A percentile compares a stretch with the other conserved stretches of the same genome.
Conservation (phyloP, 352 stramenopile genomes). For the Globisporangium cystogenes region DNA sequence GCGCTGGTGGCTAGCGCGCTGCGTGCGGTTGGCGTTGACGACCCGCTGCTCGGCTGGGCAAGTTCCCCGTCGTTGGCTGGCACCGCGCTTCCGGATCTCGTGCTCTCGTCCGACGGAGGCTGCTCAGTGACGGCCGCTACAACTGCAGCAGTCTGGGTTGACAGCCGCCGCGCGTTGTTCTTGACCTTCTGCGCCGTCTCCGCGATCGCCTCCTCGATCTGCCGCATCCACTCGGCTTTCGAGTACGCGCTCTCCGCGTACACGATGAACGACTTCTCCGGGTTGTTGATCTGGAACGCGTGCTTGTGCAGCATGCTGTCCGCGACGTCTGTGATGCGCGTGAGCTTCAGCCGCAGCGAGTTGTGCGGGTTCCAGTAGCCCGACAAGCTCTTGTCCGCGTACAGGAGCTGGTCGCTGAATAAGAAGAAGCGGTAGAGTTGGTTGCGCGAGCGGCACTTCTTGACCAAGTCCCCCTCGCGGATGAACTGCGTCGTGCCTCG, state of each 20-base stretch:
- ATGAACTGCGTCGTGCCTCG: conserved; percentile 95
- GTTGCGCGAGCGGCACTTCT: conserved; percentile 90
- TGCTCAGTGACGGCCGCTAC: background rate
- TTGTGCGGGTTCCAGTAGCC: conserved; percentile 85
- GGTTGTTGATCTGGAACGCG: conserved; percentile 84
- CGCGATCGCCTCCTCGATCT: conserved; percentile 67
- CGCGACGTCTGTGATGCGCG: conserved; percentile 68
- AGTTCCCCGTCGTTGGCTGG: too few species aligned
- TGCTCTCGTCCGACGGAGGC: background rate
- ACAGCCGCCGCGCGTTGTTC: conserved; percentile 58
- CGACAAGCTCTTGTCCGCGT: conserved; percentile 73
- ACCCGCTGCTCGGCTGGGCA: too few species aligned
- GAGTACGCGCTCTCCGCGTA: conserved; percentile 53
- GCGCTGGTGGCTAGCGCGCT: too few species aligned
- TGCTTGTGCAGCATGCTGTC: conserved; percentile 68
- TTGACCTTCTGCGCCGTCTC: conserved; percentile 78
- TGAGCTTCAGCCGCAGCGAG: conserved; percentile 76
- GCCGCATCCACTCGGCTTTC: conserved; percentile 81
- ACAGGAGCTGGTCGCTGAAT: conserved; percentile 85
- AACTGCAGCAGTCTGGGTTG: conserved; percentile 19
- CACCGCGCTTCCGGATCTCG: conserved; percentile 1
- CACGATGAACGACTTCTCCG: conserved; percentile 82
- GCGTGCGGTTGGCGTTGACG: too few species aligned
- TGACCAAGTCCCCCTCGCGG: conserved; percentile 91
- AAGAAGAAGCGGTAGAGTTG: conserved; percentile 86